phyloP scores from a whole-genome alignment of 31 red algal genomes.

The Odonthalia washingtoniensis region DNA sequence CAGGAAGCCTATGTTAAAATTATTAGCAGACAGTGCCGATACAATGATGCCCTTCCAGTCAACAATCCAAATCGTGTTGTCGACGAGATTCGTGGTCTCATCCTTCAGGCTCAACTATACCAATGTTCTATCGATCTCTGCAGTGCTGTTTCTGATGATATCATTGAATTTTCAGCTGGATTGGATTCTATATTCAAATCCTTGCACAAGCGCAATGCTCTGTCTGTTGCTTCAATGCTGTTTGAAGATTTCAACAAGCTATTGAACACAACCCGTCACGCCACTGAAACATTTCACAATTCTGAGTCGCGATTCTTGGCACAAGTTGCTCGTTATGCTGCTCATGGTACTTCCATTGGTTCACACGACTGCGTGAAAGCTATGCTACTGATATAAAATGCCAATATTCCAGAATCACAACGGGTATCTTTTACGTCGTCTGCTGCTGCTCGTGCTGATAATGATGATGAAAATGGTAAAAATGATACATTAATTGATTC shows the following conservation, averaged over 20 bases:
- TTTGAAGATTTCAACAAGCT: neutral
- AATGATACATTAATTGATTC: neutral
- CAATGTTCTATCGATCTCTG: neutral
- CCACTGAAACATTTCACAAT: constrained; percentile 11
- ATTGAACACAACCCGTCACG: neutral
- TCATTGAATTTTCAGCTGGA: neutral
- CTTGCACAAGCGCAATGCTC: no score
- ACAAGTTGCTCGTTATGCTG: no score
- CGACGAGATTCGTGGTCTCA: neutral
- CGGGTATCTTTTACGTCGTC: neutral
- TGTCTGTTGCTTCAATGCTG: neutral
- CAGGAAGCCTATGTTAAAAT: neutral
- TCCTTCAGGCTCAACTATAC: neutral
- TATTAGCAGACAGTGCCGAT: neutral
- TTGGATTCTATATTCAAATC: neutral
- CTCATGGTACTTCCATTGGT: neutral
- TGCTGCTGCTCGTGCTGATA: neutral
- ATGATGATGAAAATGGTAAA: neutral
- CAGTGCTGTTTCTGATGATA: neutral
- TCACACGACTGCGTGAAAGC: neutral
- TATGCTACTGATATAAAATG: neutral
- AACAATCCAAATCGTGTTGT: neutral
- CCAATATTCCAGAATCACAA: neutral
- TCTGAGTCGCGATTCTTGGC: constrained; percentile 3
- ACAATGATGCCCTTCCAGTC: neutral